A percentile compares a stretch with the other conserved stretches of the same genome.
Evolutionary conservation across 306 rosid genomes (phyloP).

Genomic region (Hippophae tibetana): DNA sequence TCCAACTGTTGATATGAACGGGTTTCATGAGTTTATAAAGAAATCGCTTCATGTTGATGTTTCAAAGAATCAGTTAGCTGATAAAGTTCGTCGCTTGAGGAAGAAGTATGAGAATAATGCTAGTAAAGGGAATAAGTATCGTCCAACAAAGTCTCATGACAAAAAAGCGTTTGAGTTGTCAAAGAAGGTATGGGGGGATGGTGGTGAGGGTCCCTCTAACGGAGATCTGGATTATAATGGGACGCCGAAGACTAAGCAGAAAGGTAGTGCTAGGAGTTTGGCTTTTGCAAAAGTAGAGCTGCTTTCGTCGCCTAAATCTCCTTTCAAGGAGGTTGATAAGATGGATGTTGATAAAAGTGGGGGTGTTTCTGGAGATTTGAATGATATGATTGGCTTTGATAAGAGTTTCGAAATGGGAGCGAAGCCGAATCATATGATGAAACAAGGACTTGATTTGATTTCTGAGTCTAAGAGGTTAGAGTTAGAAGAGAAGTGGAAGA

Average conservation of each 20-base stretch:
- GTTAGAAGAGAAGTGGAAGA: conserved; percentile 42
- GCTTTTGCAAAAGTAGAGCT: conserved; percentile 18
- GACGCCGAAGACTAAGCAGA: conserved; percentile 22
- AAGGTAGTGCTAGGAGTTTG: conserved; percentile 14
- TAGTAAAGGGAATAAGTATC: conserved; percentile 24
- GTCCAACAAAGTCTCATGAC: conserved; percentile 31
- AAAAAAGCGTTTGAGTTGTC: conserved; percentile 34
- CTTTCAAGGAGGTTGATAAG: conserved; percentile 15
- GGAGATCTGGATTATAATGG: conserved; percentile 15
- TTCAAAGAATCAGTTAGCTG: conserved; percentile 25
- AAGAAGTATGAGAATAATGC: conserved; percentile 32
- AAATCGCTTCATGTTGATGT: conserved; percentile 35
- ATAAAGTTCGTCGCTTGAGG: conserved; percentile 50
- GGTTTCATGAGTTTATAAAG: conserved; percentile 39
- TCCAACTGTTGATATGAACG: conserved; percentile 19
- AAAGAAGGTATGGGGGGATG: conserved; percentile 48
- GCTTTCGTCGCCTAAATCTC: neutral
- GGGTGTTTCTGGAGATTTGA: conserved; percentile 2
- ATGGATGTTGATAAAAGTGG: conserved; percentile 5
- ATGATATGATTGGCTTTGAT: conserved; percentile 20
- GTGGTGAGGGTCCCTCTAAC: neutral
- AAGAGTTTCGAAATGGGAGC: conserved; percentile 15
- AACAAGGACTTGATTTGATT: conserved; percentile 31
- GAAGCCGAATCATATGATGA: conserved; percentile 22
- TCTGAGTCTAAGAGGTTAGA: conserved; percentile 32